Evolutionary conservation across 1,139 yeast species (phyloP).

Genomic region (Protomyces lactucae-debilis): DNA sequence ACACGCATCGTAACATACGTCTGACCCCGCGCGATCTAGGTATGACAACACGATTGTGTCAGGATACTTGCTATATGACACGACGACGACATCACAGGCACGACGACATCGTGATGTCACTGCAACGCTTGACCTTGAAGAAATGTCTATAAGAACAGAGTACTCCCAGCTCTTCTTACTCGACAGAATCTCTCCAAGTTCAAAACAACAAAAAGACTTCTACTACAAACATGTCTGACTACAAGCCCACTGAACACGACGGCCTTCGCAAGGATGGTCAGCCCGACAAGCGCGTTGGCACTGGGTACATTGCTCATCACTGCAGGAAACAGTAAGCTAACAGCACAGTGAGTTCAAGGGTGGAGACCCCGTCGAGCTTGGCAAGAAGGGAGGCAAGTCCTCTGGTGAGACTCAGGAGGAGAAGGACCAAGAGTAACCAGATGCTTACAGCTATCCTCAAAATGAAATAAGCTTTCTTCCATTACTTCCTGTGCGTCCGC

Average conservation of each 20-base stretch:
- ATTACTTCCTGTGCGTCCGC: no score
- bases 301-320: conserved; percentile 5
- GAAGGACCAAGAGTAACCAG: not conserved
- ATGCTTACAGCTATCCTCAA: no score
- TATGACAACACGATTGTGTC: no score
- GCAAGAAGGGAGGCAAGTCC: conserved; percentile 27
- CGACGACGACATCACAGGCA: no score
- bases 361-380: conserved; percentile 26
- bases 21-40: no score
- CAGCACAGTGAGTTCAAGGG: conserved; percentile 19
- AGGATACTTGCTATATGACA: no score
- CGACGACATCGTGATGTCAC: not conserved
- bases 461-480: no score
- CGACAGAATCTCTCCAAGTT: not conserved
- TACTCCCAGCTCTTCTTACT: not conserved
- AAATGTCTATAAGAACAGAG: not conserved
- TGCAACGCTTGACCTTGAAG: no score
- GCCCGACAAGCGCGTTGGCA: conserved; percentile 27
- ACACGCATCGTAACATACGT: no score
- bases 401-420: not conserved
- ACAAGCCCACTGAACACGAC: conserved; percentile 28
- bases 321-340: conserved; percentile 1
- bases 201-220: not conserved
- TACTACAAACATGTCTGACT: conserved; percentile 20
- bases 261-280: conserved; percentile 26